phyloP scores from a whole-genome alignment of 805 yeast species.

The Cyberlindnera euphorbiiphila region DNA sequence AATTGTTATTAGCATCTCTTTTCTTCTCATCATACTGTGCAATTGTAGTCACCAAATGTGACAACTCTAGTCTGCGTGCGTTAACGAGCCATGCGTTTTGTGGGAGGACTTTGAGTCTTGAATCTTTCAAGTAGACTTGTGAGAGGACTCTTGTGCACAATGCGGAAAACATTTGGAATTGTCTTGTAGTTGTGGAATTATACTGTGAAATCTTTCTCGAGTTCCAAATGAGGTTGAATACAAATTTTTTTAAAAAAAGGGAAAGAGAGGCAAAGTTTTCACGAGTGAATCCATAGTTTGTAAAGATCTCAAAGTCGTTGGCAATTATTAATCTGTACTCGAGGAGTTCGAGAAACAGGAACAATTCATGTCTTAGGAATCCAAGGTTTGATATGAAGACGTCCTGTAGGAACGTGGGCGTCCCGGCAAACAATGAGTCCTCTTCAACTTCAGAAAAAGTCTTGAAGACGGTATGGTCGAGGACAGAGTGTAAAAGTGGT shows the following conservation, averaged over 20 bases:
- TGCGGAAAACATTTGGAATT: conserved; percentile 25
- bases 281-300: conserved; percentile 35
- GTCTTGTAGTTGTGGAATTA: conserved; percentile 1
- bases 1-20: conserved; percentile 21
- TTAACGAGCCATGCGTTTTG: conserved; percentile 51
- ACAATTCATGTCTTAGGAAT: conserved; percentile 33
- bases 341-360: conserved; percentile 54
- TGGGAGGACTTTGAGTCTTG: conserved; percentile 52
- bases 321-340: conserved; percentile 66
- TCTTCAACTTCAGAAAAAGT: conserved; percentile 6
- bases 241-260: conserved; percentile 45
- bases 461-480: conserved; percentile 8
- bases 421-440: conserved; percentile 6
- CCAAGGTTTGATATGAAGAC: conserved; percentile 6
- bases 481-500: conserved; percentile 32
- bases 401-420: conserved; percentile 14
- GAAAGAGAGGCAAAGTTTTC: conserved; percentile 38
- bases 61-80: conserved; percentile 29
- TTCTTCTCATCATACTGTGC: conserved; percentile 41
- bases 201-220: conserved; percentile 9
- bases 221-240: conserved; percentile 47
- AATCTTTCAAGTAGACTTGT: conserved; percentile 62
- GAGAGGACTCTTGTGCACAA: conserved; percentile 51
- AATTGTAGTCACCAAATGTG: conserved; percentile 35
- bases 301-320: conserved; percentile 58